These are phyloP conservation scores for Vaccinium darrowii DNA, from an alignment of 148 eudicot genomes.

Conservation along the genomic window DNA sequence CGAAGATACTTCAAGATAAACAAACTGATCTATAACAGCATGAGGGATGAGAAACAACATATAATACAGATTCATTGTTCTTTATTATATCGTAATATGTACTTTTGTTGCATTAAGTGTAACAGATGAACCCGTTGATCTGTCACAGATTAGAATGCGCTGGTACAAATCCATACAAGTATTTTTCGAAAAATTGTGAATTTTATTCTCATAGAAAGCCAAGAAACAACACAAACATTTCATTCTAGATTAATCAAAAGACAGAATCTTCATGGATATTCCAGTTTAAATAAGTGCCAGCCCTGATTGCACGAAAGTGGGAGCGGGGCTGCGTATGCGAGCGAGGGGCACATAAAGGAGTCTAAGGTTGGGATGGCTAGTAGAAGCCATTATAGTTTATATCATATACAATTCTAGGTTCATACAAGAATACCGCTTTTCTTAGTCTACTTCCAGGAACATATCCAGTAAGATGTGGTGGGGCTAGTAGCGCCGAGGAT, in stretches of 20 bases:
- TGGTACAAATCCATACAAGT: neutral
- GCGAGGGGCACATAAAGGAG: neutral
- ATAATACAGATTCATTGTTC: neutral
- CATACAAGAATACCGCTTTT: neutral
- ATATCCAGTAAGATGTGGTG: neutral
- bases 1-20: neutral
- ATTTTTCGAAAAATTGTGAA: neutral
- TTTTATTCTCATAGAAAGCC: neutral
- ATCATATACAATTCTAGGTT: too few species aligned
- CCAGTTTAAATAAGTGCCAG: neutral
- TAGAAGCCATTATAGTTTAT: neutral
- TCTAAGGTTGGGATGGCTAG: neutral
- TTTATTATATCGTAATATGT: neutral
- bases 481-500: neutral
- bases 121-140: neutral
- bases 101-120: neutral
- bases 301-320: neutral
- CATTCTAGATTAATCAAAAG: neutral
- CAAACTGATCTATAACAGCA: neutral
- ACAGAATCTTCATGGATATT: neutral
- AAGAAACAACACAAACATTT: neutral
- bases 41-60: neutral
- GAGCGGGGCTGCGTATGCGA: neutral
- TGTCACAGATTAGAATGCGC: neutral
- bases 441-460: neutral